Evolutionary conservation across 108 stramenopile genomes (phyloP), one percentile per base, ranked within the genome.

Genomic region (Schizochytrium sp.): DNA sequence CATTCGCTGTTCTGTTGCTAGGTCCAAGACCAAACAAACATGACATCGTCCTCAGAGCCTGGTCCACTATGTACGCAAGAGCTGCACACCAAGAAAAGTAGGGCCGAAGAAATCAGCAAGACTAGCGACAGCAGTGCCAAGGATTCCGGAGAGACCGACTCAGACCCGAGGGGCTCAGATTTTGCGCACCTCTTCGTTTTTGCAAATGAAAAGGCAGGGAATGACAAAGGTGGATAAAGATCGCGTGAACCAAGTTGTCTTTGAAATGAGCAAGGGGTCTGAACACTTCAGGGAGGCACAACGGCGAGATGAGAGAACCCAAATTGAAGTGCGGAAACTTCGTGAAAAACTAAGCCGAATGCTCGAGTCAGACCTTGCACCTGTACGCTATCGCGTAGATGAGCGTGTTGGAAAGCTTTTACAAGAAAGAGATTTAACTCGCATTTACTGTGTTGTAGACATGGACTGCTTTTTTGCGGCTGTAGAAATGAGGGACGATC

Each of bases 401-500:
- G 28, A 12, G 47, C 88, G 73, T 19, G 61, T 88, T 56, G 47
- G 55, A n/a, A 57, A 90, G 69, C 89, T 91, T 13, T 89, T 88
- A 61, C 2, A 50, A 55, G 46, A 88, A 56, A 15, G 93, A 72
- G 38, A 59, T 19, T 44, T 88, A 49, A 13, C 46, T 41, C 87
- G 72, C 41, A 72, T 91, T 0, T 95, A 93, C 88, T 95, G 94
- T n/a, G 98, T 98, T 4, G 94, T 98, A 3, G 98, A 98, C 88
- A 95, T 98, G 96, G 98, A 98, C 89, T 93, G 93, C 89, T 98
- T 98, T 91, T 98, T 95, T 93, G 96, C 97, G 50, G 93, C 95
- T 17, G 97, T 96, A 69, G 96, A 96, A 56, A 91, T 97, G 45
- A 91, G 97, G 15, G 89, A 92, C 61, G 88, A 92, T 57, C 97